Conservation (phyloP, 1,139 yeast genomes). For the Debaryomyces udenii region DNA sequence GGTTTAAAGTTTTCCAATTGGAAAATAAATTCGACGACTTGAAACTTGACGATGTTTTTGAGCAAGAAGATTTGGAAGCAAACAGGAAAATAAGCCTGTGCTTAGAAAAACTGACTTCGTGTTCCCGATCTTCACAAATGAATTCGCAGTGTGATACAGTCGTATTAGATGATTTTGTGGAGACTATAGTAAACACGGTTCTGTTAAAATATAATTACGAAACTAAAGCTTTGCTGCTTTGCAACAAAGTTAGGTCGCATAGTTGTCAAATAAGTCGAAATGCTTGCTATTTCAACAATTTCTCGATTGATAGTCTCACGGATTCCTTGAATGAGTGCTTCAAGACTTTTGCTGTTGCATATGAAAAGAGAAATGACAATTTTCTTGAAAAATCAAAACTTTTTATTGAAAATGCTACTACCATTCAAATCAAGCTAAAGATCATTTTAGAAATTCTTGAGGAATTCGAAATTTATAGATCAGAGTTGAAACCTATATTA, state of each 20-base stretch:
- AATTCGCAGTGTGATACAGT: not conserved
- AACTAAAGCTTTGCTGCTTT: conserved; percentile 32
- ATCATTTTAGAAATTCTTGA: conserved; percentile 13
- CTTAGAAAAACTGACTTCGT: not conserved
- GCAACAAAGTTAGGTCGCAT: conserved; percentile 27
- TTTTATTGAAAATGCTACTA: conserved; percentile 12
- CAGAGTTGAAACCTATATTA: conserved; percentile 20
- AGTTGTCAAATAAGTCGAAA: conserved; percentile 14
- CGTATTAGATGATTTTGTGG: conserved; percentile 23
- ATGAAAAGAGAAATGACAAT: conserved; percentile 11
- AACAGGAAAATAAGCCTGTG: not conserved
- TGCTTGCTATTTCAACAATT: conserved; percentile 12
- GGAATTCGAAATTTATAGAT: conserved; percentile 15
- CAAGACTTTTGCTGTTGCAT: conserved; percentile 8
- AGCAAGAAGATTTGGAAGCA: not conserved
- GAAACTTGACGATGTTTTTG: not conserved
- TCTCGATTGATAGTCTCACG: conserved; percentile 11
- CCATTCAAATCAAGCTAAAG: conserved; percentile 9
- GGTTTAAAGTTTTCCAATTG: conserved; percentile 57
- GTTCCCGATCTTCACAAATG: not conserved
- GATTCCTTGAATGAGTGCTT: conserved; percentile 10
- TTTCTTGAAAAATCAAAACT: conserved; percentile 12
- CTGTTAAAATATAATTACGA: conserved; percentile 36
- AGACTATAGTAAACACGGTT: conserved; percentile 25
- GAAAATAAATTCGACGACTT: conserved; percentile 14